Evolutionary conservation across 208 protist genomes (phyloP), one percentile per base, ranked within the genome.

Genomic region (Acanthamoeba culbertsoni): DNA sequence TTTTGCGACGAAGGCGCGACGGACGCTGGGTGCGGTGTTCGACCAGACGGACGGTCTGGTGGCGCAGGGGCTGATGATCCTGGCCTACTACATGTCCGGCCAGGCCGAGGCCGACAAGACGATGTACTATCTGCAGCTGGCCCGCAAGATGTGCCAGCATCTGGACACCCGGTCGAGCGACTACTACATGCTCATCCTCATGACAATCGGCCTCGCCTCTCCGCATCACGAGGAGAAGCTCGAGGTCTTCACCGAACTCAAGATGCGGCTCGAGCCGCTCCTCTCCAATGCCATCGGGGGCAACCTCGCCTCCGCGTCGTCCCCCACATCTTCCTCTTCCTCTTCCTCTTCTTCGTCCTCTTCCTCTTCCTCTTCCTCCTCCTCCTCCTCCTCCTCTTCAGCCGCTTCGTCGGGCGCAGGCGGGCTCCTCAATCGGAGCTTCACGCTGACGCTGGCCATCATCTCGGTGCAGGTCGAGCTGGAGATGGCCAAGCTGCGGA

Each of bases 181-280:
- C 37, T 92, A 92, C 46, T 92, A 92, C 86, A 92, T 92, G 86
- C 62, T 92, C 35, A 92, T 92, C n/a, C 86, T 92, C 23, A 92
- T 92, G 86, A 92, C 86, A 10, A 92, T 92, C 46, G 86, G 86
- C 46, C 59, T 92, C 62, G 86, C 86, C 40, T 92, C 86, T 18
- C 86, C 86, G 31, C 86, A 92, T 31, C 37, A 65, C 43, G 86
- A 92, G 62, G 86, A 92, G 12, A 92, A 92, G 42, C 40, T 92
- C 43, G 86, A 92, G 40, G 86, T 92, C 33, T 92, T 92, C 46
- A 59, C 86, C 37, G 86, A 92, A 40, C 86, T 92, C 57, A 92
- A 92, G 42, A 92, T 92, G 86, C 86, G 86, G 40, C 59, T 92
- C n/a, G 59, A 65, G 31, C 86, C 86, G 23, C 86, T 92, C 8